These are phyloP conservation scores for Termitomyces heimii DNA, from an alignment of 768 basidiomycete genomes.

Conservation along the genomic window DNA sequence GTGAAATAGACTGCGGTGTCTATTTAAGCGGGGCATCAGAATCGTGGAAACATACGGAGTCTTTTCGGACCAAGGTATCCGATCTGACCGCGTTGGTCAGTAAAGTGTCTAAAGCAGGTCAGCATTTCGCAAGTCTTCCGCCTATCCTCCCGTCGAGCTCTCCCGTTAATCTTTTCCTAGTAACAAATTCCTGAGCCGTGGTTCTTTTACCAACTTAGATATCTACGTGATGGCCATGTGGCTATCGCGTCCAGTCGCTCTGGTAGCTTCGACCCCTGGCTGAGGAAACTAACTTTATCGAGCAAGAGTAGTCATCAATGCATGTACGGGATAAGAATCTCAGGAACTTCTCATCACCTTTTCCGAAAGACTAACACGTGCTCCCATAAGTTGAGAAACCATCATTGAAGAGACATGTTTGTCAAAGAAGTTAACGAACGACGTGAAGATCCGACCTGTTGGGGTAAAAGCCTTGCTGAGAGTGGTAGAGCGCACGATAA, in stretches of 20 bases:
- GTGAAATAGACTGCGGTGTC: constrained; percentile 23
- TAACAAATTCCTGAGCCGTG: background rate
- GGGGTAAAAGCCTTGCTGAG: constrained; percentile 12
- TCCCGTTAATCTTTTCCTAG: background rate
- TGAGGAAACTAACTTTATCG: background rate
- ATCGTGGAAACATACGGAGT: constrained; percentile 33
- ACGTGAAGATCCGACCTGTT: constrained; percentile 16
- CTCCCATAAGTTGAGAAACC: background rate
- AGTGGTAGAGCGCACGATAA: background rate
- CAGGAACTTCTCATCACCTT: background rate
- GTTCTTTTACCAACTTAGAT: constrained; percentile 1
- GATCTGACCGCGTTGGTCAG: constrained; percentile 31
- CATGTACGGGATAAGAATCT: background rate
- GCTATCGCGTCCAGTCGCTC: constrained; percentile 14
- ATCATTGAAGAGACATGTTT: background rate
- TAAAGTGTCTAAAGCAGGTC: constrained; percentile 10
- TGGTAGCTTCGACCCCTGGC: background rate
- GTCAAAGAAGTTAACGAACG: background rate
- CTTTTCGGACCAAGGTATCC: constrained; percentile 31
- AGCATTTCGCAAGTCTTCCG: constrained; percentile 6
- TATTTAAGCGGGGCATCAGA: constrained; percentile 29
- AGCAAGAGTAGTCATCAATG: background rate
- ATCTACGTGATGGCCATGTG: constrained; percentile 35
- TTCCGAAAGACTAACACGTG: background rate
- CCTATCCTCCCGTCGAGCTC: constrained; percentile 5